A percentile compares a stretch with the other conserved stretches of the same genome.
These are phyloP conservation scores for Pilasporangium apinafurcum DNA, from an alignment of 352 stramenopile species.

Conservation along the genomic window DNA sequence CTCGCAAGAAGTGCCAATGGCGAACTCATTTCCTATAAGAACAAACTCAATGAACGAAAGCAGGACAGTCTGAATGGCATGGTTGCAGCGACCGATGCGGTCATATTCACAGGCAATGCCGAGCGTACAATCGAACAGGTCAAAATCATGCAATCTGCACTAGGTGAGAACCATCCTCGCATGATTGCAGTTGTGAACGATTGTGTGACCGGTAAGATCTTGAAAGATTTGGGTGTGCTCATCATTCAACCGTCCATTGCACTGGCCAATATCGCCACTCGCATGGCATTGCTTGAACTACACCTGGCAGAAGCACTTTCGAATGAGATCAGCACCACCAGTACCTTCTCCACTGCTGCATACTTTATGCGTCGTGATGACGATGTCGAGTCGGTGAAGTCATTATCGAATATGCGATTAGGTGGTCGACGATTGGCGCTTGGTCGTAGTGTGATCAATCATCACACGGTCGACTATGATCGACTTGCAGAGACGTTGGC, in stretches of 20 bases:
- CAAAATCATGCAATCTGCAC: constrained; percentile 29
- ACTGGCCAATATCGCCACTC: constrained; percentile 55
- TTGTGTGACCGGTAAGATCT: constrained; percentile 20
- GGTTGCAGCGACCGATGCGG: constrained; percentile 32
- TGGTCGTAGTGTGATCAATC: constrained; percentile 48
- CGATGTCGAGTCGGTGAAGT: constrained; percentile 21
- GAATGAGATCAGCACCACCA: constrained; percentile 37
- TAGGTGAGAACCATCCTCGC: constrained; percentile 32
- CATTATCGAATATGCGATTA: constrained; percentile 32
- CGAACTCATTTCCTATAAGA: constrained; percentile 64
- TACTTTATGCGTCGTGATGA: constrained; percentile 46
- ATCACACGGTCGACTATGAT: constrained; percentile 60
- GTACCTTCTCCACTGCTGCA: constrained; percentile 32
- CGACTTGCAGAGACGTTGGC: constrained; percentile 25
- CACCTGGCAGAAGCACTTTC: constrained; percentile 29
- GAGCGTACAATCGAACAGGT: constrained; percentile 38
- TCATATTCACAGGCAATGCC: constrained; percentile 57
- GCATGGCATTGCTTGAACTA: constrained; percentile 51
- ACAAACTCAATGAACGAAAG: constrained; percentile 36
- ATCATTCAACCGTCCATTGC: constrained; percentile 59
- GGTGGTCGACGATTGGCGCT: constrained; percentile 28
- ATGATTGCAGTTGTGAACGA: constrained; percentile 53
- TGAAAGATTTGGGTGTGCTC: constrained; percentile 44
- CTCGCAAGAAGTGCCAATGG: constrained; percentile 38
- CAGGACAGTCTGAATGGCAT: constrained; percentile 24